Percentiles rank a stretch among this genome's conserved stretches.
These are phyloP conservation scores for Raddia distichophylla DNA, from an alignment of 176 grass and related monocot species.

Conservation along the genomic window DNA sequence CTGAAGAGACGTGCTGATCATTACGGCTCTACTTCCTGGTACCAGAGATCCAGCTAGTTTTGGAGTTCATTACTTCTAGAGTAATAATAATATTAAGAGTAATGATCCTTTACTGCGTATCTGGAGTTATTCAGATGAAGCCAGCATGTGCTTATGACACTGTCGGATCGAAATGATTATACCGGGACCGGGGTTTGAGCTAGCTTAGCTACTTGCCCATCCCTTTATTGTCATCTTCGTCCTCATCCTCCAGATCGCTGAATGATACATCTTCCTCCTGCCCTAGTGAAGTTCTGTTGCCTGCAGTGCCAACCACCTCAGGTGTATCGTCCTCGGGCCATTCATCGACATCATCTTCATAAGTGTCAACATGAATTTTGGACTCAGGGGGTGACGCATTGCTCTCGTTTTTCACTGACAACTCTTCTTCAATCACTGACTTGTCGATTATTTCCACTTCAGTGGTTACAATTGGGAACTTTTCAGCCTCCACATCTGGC, in stretches of 20 bases:
- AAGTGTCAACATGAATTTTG: not conserved
- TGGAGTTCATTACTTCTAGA: constrained; percentile 34
- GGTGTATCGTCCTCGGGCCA: constrained; percentile 56
- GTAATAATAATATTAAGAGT: constrained; percentile 34
- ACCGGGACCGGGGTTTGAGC: constrained; percentile 1
- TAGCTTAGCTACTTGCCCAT: constrained; percentile 21
- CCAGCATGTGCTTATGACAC: constrained; percentile 34
- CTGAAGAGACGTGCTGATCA: constrained; percentile 22
- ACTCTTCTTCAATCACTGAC: constrained; percentile 65
- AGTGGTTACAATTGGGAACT: constrained; percentile 37
- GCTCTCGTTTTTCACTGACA: constrained; percentile 26
- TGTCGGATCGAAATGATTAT: constrained; percentile 27
- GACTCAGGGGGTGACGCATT: not conserved
- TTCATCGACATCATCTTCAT: constrained; percentile 56
- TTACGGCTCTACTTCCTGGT: constrained; percentile 23
- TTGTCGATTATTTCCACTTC: constrained; percentile 72
- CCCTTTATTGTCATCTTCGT: constrained; percentile 30
- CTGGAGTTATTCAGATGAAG: constrained; percentile 48
- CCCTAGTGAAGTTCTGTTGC: constrained; percentile 40
- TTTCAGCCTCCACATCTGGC: constrained; percentile 45
- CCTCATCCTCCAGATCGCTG: constrained; percentile 68
- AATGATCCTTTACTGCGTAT: constrained; percentile 32
- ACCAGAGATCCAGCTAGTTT: constrained; percentile 39
- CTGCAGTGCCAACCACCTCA: constrained; percentile 25
- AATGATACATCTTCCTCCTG: constrained; percentile 74